Conservation (phyloP, 352 stramenopile species). For the Thalassiosira mediterranea region DNA sequence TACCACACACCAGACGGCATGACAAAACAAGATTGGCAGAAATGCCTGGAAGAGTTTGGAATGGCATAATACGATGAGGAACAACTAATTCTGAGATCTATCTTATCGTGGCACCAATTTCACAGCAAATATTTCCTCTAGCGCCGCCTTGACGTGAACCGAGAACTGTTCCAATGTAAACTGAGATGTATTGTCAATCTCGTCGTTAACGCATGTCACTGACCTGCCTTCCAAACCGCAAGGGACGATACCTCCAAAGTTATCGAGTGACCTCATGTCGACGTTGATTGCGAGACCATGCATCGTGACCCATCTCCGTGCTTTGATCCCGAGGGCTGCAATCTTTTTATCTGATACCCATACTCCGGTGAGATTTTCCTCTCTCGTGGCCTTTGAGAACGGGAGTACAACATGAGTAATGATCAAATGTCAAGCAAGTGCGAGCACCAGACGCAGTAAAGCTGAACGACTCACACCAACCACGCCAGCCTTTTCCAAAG, state of each 20-base stretch:
- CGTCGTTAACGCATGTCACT: slow-evolving; percentile 77
- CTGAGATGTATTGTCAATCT: slow-evolving; percentile 33
- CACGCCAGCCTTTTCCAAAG: slow-evolving; percentile 89
- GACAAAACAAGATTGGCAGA: slow-evolving; percentile 61
- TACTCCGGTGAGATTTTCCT: slow-evolving; percentile 90
- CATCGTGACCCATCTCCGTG: slow-evolving; percentile 96
- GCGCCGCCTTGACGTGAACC: slow-evolving; percentile 53
- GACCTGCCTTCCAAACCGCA: slow-evolving; percentile 75
- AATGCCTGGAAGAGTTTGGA: slow-evolving; percentile 59
- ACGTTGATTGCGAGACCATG: slow-evolving; percentile 98
- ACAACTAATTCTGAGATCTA: no score
- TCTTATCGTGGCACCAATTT: slow-evolving; percentile 39
- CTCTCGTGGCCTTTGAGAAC: slow-evolving; percentile 62
- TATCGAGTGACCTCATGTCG: slow-evolving; percentile 86
- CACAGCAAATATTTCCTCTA: slow-evolving; percentile 74
- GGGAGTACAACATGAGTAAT: neutral
- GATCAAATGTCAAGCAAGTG: neutral
- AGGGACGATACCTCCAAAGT: slow-evolving; percentile 80
- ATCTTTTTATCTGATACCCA: slow-evolving; percentile 96
- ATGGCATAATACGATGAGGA: slow-evolving; percentile 20
- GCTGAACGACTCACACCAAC: slow-evolving; percentile 81
- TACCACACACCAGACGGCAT: slow-evolving; percentile 76
- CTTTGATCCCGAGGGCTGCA: slow-evolving; percentile 95
- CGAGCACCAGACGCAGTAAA: no score
- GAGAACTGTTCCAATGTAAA: slow-evolving; percentile 69